These are phyloP conservation scores for Chalara sp. DNA, from an alignment of 2,329 filamentous ascomycete genomes.

Conservation along the genomic window DNA sequence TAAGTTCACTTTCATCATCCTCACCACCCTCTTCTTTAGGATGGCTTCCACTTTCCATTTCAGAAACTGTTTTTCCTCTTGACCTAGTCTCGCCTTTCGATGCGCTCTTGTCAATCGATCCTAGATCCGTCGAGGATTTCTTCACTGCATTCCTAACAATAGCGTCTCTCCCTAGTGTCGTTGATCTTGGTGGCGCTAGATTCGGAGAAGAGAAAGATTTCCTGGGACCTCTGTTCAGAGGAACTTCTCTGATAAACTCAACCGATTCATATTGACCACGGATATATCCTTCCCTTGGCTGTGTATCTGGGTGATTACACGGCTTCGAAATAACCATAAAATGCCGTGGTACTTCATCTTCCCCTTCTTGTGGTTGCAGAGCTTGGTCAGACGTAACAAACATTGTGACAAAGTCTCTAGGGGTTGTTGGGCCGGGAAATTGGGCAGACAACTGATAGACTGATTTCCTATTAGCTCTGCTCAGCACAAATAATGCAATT, in stretches of 20 bases:
- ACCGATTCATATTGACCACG: slow-evolving; percentile 86
- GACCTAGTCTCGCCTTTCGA: slow-evolving; percentile 18
- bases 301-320: slow-evolving; percentile 68
- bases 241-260: slow-evolving; percentile 82
- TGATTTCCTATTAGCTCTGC: slow-evolving; percentile 24
- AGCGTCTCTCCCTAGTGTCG: slow-evolving; percentile 33
- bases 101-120: slow-evolving; percentile 4
- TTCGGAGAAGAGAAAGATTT: slow-evolving; percentile 40
- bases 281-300: slow-evolving; percentile 65
- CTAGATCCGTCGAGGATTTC: slow-evolving; percentile 12
- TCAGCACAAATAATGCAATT: not conserved
- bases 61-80: slow-evolving; percentile 34
- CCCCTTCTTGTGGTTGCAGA: slow-evolving; percentile 10
- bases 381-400: slow-evolving; percentile 55
- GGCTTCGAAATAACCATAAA: slow-evolving; percentile 87
- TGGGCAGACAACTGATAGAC: slow-evolving; percentile 84
- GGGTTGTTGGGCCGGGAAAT: slow-evolving; percentile 82
- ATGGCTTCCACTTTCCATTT: slow-evolving; percentile 31
- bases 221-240: slow-evolving; percentile 38
- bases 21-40: slow-evolving; percentile 28
- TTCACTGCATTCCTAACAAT: slow-evolving; percentile 35
- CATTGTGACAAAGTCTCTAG: slow-evolving; percentile 80
- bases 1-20: slow-evolving; percentile 43
- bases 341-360: slow-evolving; percentile 49
- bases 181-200: slow-evolving; percentile 24